Conservation (phyloP, 257 asterid genomes). For the Craterostigma plantagineum region DNA sequence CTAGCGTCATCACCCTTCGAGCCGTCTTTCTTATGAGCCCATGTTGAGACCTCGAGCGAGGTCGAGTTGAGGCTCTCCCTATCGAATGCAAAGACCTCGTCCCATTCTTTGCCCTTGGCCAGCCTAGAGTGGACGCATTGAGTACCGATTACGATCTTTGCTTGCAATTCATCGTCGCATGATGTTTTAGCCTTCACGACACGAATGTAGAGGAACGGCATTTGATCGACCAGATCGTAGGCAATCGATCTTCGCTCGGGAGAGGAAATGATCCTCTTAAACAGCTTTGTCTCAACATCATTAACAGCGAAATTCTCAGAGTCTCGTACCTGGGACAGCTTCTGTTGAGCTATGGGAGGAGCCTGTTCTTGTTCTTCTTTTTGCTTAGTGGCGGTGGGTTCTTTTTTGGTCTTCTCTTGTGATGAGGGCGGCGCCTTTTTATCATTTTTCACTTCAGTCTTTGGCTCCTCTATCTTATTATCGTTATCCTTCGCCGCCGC, state of each 20-base stretch:
- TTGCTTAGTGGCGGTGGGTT: too few relatives aligned
- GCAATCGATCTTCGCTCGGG: constrained; percentile 34
- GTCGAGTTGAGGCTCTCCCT: constrained; percentile 64
- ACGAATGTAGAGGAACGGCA: constrained; percentile 70
- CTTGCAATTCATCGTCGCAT: constrained; percentile 24
- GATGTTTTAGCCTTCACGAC: constrained; percentile 49
- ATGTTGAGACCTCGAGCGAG: constrained; percentile 44
- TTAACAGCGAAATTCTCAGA: constrained; percentile 10
- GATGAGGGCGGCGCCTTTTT: too few relatives aligned
- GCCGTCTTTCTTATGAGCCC: constrained; percentile 31
- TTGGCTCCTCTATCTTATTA: constrained; percentile 13
- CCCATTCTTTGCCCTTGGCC: constrained; percentile 36
- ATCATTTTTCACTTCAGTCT: constrained; percentile 48
- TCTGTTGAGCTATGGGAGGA: constrained; percentile 36
- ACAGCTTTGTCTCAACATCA: constrained; percentile 29
- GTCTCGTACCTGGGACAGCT: constrained; percentile 11
- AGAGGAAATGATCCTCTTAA: constrained; percentile 20
- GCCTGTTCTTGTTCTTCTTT: constrained; percentile 9
- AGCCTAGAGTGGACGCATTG: constrained; percentile 45
- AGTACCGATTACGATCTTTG: constrained; percentile 73
- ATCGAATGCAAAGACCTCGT: constrained; percentile 82
- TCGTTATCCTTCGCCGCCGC: neutral
- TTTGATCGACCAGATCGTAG: constrained; percentile 72
- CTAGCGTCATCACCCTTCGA: constrained; percentile 16
- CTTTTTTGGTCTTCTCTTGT: too few relatives aligned